Percentiles rank a stretch among this genome's conserved stretches.
These are phyloP conservation scores for Chaetomium cochliodes DNA, from an alignment of 495 filamentous ascomycete genomes.

Conservation along the genomic window DNA sequence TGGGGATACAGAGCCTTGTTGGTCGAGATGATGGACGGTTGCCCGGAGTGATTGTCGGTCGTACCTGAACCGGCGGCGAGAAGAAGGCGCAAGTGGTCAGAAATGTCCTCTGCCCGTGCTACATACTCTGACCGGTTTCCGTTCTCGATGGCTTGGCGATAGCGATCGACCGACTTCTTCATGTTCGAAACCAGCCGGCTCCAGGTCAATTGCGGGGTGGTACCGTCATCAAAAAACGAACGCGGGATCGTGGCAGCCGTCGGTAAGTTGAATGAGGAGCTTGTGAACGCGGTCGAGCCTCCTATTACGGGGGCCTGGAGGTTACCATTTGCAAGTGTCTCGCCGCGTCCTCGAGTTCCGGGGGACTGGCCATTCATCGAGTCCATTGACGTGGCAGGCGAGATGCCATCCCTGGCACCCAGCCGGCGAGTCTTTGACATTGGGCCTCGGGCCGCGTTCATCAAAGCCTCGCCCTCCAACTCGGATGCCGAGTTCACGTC, in stretches of 20 bases:
- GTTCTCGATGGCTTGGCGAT: slow-evolving; percentile 77
- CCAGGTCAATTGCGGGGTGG: slow-evolving; percentile 77
- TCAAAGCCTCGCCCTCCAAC: slow-evolving; percentile 61
- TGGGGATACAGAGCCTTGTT: slow-evolving; percentile 96
- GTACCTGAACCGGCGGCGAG: slow-evolving; percentile 92
- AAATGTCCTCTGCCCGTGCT: slow-evolving; percentile 89
- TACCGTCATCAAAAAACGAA: slow-evolving; percentile 83
- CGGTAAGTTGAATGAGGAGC: slow-evolving; percentile 55
- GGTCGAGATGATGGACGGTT: slow-evolving; percentile 97
- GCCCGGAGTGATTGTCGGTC: slow-evolving; percentile 97
- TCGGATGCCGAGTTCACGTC: slow-evolving; percentile 80
- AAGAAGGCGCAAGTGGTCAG: slow-evolving; percentile 90
- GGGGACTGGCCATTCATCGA: slow-evolving; percentile 66
- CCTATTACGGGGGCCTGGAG: slow-evolving; percentile 56
- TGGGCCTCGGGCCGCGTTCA: slow-evolving; percentile 49
- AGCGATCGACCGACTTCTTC: slow-evolving; percentile 80
- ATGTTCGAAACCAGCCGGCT: slow-evolving; percentile 85
- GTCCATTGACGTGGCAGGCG: slow-evolving; percentile 88
- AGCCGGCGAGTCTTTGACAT: slow-evolving; percentile 56
- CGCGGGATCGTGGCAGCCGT: slow-evolving; percentile 63
- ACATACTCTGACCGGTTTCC: slow-evolving; percentile 87
- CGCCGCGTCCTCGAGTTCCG: slow-evolving; percentile 44
- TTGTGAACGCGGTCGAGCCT: slow-evolving; percentile 66
- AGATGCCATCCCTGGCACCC: slow-evolving; percentile 68
- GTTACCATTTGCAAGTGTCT: slow-evolving; percentile 50